Conservation (phyloP, 2,329 filamentous ascomycete species). For the Fonsecaea nubica region DNA sequence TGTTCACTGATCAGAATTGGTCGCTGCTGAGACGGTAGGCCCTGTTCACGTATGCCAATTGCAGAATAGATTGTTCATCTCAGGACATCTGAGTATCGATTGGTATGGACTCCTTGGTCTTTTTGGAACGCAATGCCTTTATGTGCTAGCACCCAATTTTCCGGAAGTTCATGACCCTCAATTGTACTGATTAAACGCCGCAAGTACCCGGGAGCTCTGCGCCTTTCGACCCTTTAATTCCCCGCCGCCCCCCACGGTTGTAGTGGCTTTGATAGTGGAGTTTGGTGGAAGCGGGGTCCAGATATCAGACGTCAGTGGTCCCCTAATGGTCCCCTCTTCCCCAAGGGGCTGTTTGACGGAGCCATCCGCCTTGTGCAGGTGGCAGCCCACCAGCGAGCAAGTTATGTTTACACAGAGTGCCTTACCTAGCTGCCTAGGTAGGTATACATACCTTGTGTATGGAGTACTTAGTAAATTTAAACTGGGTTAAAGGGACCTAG, state of each 20-base stretch:
- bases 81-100: neutral
- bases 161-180: neutral
- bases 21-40: neutral
- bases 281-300: no score
- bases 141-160: neutral
- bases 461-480: no score
- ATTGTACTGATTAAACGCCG: neutral
- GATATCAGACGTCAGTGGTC: no score
- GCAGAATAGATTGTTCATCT: neutral
- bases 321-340: no score
- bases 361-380: no score
- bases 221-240: neutral
- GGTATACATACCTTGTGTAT: no score
- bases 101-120: neutral
- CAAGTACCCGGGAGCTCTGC: neutral
- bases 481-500: no score
- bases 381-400: no score
- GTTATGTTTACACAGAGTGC: no score
- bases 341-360: no score
- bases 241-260: neutral
- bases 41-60: slow-evolving; percentile 1
- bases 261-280: no score
- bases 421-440: no score
- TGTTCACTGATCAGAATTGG: neutral
- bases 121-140: neutral